These are phyloP conservation scores for Alternaria sp. DNA, from an alignment of 2,329 filamentous ascomycete species.

Conservation along the genomic window DNA sequence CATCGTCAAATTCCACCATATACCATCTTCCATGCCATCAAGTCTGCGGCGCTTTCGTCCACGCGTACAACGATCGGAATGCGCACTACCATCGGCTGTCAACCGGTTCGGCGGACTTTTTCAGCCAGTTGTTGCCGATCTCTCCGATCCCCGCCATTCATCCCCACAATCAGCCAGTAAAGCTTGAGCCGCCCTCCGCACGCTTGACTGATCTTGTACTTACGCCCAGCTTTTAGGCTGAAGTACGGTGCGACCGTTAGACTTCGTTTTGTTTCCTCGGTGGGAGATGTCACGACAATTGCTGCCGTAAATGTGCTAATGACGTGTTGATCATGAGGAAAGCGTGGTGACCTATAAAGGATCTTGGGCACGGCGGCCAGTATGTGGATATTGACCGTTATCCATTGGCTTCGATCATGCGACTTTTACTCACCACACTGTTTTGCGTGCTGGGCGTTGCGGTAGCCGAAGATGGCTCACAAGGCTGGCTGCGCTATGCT, in stretches of 20 bases:
- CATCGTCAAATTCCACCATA: not conserved
- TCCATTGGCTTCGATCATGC: slow-evolving; percentile 5
- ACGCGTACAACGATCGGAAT: not conserved
- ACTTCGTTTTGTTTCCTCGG: not conserved
- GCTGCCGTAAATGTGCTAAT: not conserved
- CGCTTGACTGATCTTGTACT: slow-evolving; percentile 1
- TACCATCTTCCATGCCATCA: not conserved
- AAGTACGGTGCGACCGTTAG: slow-evolving; percentile 10
- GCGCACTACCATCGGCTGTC: not conserved
- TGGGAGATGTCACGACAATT: not conserved
- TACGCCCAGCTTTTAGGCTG: slow-evolving; percentile 12
- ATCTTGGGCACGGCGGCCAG: not conserved
- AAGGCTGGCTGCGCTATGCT: slow-evolving; percentile 71
- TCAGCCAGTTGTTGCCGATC: slow-evolving; percentile 1
- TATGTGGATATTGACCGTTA: not conserved
- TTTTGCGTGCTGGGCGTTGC: not conserved
- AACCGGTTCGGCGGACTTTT: not conserved
- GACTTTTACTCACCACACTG: slow-evolving; percentile 4
- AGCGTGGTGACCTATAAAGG: slow-evolving; percentile 8
- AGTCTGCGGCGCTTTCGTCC: not conserved
- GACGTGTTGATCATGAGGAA: not conserved
- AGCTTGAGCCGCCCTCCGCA: slow-evolving; percentile 5
- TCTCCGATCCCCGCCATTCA: not conserved
- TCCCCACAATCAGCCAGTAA: slow-evolving; percentile 3
- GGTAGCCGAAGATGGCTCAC: slow-evolving; percentile 65